These are phyloP conservation scores for Ulota crispa DNA, from an alignment of 225 moss, liverwort and hornwort genomes.

Conservation along the genomic window DNA sequence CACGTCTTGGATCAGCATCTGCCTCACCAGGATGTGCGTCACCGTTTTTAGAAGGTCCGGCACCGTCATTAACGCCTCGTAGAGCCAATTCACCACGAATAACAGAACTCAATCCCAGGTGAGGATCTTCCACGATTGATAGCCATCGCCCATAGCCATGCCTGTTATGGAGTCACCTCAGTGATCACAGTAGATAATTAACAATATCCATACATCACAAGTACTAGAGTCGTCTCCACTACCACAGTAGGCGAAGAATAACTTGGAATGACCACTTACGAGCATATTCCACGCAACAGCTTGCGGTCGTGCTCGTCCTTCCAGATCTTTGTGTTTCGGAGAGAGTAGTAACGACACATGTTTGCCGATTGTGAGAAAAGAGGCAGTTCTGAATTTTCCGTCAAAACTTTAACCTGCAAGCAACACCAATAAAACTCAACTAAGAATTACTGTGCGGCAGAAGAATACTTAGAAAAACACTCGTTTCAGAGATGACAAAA, in stretches of 20 bases:
- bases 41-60: conserved; percentile 49
- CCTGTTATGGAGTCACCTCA: conserved; percentile 35
- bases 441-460: background rate
- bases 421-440: background rate
- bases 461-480: background rate
- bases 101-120: conserved; percentile 69
- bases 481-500: background rate
- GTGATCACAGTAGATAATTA: background rate
- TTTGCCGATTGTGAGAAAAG: conserved; percentile 78
- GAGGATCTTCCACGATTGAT: conserved; percentile 84
- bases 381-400: conserved; percentile 65
- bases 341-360: conserved; percentile 79
- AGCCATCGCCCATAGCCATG: conserved; percentile 93
- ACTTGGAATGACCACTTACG: conserved; percentile 40
- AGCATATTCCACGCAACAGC: conserved; percentile 80
- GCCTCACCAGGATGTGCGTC: conserved; percentile 51
- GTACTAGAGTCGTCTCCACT: background rate
- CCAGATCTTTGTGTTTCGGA: conserved; percentile 93
- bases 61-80: conserved; percentile 58
- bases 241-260: no score
- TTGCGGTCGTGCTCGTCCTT: conserved; percentile 96
- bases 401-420: conserved; percentile 68
- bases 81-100: conserved; percentile 79
- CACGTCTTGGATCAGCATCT: conserved; percentile 23
- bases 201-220: background rate